Conservation (phyloP, 495 filamentous ascomycete genomes). For the Penicillium coffeae region DNA sequence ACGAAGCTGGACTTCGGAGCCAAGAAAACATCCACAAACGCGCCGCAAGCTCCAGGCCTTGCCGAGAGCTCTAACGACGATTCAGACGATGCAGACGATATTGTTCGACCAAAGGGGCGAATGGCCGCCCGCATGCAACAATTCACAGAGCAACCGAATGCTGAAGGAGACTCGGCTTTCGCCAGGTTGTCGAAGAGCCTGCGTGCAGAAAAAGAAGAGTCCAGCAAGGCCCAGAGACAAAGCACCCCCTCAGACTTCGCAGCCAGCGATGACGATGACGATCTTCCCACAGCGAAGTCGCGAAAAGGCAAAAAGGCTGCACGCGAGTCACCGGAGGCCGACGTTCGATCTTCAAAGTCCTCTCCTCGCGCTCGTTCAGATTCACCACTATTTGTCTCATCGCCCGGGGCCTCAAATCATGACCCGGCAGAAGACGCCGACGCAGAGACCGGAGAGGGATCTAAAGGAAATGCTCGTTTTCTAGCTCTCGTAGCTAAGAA, state of each 20-base stretch:
- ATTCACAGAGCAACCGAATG: not conserved
- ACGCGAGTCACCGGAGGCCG: conserved; percentile 1
- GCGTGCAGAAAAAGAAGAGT: conserved; percentile 13
- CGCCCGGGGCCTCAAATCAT: conserved; percentile 15
- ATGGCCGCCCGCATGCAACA: conserved; percentile 67
- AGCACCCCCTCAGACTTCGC: conserved; percentile 8
- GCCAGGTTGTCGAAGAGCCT: conserved; percentile 32
- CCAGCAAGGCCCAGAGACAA: conserved; percentile 11
- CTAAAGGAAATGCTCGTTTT: conserved; percentile 56
- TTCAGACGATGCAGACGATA: conserved; percentile 37
- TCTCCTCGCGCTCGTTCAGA: conserved; percentile 23
- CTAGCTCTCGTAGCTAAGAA: conserved; percentile 67
- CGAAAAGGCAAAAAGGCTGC: conserved; percentile 18
- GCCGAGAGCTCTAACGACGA: conserved; percentile 11
- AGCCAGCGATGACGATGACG: conserved; percentile 35
- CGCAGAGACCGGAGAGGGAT: conserved; percentile 43
- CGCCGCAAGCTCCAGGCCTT: conserved; percentile 5
- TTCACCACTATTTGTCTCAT: conserved; percentile 43
- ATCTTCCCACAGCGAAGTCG: conserved; percentile 34
- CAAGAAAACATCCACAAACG: conserved; percentile 8
- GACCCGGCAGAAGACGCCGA: conserved; percentile 12
- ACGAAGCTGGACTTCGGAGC: conserved; percentile 23
- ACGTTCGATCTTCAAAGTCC: conserved; percentile 13
- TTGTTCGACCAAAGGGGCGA: conserved; percentile 61
- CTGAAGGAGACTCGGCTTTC: conserved; percentile 32